Evolutionary conservation across 352 stramenopile genomes (phyloP).

Genomic region (Halophytophthora polymorphica): DNA sequence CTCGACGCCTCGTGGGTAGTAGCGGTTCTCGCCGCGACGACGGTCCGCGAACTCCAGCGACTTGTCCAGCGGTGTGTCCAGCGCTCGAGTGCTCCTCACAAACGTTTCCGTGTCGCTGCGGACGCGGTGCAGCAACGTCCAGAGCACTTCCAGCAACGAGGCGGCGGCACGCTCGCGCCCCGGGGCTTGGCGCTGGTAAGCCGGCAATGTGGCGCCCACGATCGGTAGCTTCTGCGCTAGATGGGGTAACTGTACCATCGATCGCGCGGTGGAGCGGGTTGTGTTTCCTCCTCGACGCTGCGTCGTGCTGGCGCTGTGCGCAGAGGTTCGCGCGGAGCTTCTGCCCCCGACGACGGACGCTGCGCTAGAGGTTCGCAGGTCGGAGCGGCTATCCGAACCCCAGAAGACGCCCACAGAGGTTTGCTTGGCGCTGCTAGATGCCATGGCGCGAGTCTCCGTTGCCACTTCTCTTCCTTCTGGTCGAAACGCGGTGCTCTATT

Average conservation of each 20-base stretch:
- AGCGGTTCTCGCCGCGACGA: slow-evolving; percentile 8
- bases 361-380: too few species aligned
- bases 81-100: slow-evolving; percentile 19
- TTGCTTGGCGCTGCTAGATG: too few species aligned
- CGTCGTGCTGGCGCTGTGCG: neutral
- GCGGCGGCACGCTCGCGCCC: slow-evolving; percentile 10
- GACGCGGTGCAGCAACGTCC: slow-evolving; percentile 47
- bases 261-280: neutral
- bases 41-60: slow-evolving; percentile 9
- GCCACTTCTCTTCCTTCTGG: too few species aligned
- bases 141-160: slow-evolving; percentile 43
- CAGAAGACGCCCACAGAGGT: slow-evolving; percentile 32
- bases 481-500: too few species aligned
- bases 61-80: slow-evolving; percentile 24
- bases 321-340: too few species aligned
- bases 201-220: neutral
- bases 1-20: slow-evolving; percentile 26
- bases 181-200: neutral
- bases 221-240: slow-evolving; percentile 5
- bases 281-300: neutral
- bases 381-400: too few species aligned
- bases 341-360: too few species aligned
- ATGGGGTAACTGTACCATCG: slow-evolving; percentile 2
- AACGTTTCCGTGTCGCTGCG: slow-evolving; percentile 33
- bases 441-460: too few species aligned